Evolutionary conservation across 2,329 filamentous ascomycete genomes (phyloP), one percentile per base, ranked within the genome.

Genomic region (Torrubiella hemipterigena): DNA sequence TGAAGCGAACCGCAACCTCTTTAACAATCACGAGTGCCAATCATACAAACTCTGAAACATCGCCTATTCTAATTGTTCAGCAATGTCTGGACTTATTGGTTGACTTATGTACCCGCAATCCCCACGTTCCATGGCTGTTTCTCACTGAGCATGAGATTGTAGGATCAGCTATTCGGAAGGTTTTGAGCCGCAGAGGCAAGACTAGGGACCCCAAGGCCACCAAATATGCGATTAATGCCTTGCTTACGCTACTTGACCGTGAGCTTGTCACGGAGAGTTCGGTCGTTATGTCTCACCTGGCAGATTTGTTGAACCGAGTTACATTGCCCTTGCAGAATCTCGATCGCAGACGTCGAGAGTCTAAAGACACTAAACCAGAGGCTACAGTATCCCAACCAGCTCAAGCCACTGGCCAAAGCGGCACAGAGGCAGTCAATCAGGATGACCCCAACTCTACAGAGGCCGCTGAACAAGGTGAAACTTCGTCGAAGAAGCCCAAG

Each of bases 251-350:
- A 5, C 69, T 98, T 15, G 91, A 96, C 50, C 81, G 91, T n/a
- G 83, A 86, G 41, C 66, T 96, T 38, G 87, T 98, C 41, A 93
- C 94, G 60, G 91, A 98, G 57, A 98, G 86, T 56, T 87, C 89
- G n/a, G 70, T 78, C 6, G 89, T 94, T 34, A 96, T 98, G 87
- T 89, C 94, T 45, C 79, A 86, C 39, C 69, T 98, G 17, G 91
- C 91, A 3, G 77, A 80, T 40, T 63, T 98, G 18, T 69, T 98
- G 17, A 89, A 85, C 52, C 79, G 81, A 41, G 85, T 96, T 34
- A 98, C 91, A 0, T 69, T 81, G 34, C 91, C 91, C 9, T 67
- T 98, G 17, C 82, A 83, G 39, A 74, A 79, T 19, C 63, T 93
- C 16, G 76, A 93, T 42, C 82, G 83, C 36, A 84, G 85, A 38